Percentiles rank a stretch among this genome's conserved stretches.
Conservation (phyloP, 169 alveolate species). For the Prorocentrum cordatum region DNA sequence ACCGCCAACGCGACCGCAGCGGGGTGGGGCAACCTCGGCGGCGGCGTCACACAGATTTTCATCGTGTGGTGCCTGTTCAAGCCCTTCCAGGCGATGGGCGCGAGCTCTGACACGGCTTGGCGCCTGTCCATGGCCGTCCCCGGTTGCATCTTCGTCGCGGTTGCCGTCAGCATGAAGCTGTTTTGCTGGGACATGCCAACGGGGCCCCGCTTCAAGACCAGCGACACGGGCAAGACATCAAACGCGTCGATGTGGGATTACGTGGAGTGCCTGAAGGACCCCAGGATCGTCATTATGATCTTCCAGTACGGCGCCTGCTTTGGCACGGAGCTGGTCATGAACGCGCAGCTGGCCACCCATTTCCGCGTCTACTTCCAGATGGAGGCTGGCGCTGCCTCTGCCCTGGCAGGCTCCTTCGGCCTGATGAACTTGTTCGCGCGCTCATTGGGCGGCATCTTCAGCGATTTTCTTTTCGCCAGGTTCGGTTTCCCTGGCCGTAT, state of each 20-base stretch:
- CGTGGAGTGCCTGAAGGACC: background rate
- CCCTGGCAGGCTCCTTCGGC: constrained; percentile 32
- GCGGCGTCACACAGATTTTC: constrained; percentile 23
- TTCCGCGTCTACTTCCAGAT: constrained; percentile 18
- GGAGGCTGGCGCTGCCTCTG: background rate
- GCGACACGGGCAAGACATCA: constrained; percentile 19
- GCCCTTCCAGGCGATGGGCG: background rate
- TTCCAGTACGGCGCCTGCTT: background rate
- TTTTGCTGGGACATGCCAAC: constrained; percentile 31
- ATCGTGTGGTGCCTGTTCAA: background rate
- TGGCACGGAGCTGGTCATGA: background rate
- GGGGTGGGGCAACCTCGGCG: constrained; percentile 47
- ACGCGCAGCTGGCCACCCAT: constrained; percentile 31
- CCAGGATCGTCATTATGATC: background rate
- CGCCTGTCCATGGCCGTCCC: constrained; percentile 3
- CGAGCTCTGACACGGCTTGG: background rate
- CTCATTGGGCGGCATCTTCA: constrained; percentile 27
- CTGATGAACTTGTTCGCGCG: constrained; percentile 59
- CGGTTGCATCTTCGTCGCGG: background rate
- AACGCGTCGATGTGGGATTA: constrained; percentile 20
- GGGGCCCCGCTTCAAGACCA: constrained; percentile 1
- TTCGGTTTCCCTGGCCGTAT: constrained; percentile 33
- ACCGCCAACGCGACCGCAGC: constrained; percentile 58
- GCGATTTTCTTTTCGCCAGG: constrained; percentile 24
- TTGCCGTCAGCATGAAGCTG: background rate